Conservation (phyloP, 2,329 filamentous ascomycete genomes). For the Talaromyces verruculosus region DNA sequence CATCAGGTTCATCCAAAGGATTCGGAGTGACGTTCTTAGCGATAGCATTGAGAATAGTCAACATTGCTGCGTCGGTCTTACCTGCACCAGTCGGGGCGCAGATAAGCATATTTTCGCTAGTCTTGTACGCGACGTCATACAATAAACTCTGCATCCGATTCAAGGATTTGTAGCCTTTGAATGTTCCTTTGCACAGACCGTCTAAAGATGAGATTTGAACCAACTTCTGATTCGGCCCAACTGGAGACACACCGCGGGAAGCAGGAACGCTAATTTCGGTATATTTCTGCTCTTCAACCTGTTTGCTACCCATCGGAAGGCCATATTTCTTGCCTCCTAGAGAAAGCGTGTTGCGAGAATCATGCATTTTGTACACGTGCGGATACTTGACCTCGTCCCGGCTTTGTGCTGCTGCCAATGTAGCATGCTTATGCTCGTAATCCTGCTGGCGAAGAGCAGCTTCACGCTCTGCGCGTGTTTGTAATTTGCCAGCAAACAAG, state of each 20-base stretch:
- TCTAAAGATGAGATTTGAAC: slow-evolving; percentile 81
- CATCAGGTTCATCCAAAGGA: slow-evolving; percentile 70
- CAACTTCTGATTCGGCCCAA: slow-evolving; percentile 71
- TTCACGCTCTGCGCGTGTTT: slow-evolving; percentile 75
- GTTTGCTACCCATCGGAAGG: slow-evolving; percentile 72
- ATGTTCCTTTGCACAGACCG: slow-evolving; percentile 84
- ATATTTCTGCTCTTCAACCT: slow-evolving; percentile 72
- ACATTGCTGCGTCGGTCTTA: slow-evolving; percentile 98
- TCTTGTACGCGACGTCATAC: slow-evolving; percentile 92
- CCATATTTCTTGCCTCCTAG: slow-evolving; percentile 77
- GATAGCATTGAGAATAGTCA: slow-evolving; percentile 88
- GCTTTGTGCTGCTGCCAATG: slow-evolving; percentile 68
- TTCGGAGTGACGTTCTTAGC: slow-evolving; percentile 80
- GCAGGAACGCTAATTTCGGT: slow-evolving; percentile 89
- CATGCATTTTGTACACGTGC: slow-evolving; percentile 84
- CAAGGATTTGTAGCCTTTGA: slow-evolving; percentile 86
- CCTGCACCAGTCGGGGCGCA: slow-evolving; percentile 96
- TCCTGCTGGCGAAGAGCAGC: slow-evolving; percentile 74
- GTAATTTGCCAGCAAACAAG: slow-evolving; percentile 56
- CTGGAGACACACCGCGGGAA: slow-evolving; percentile 68
- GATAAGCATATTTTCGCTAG: slow-evolving; percentile 97
- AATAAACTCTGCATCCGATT: slow-evolving; percentile 99
- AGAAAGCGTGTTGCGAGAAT: slow-evolving; percentile 82
- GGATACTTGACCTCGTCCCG: slow-evolving; percentile 77
- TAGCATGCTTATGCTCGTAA: slow-evolving; percentile 75